These are phyloP conservation scores for Nasturtium officinale DNA, from an alignment of 345 rosid genomes.

Conservation along the genomic window DNA sequence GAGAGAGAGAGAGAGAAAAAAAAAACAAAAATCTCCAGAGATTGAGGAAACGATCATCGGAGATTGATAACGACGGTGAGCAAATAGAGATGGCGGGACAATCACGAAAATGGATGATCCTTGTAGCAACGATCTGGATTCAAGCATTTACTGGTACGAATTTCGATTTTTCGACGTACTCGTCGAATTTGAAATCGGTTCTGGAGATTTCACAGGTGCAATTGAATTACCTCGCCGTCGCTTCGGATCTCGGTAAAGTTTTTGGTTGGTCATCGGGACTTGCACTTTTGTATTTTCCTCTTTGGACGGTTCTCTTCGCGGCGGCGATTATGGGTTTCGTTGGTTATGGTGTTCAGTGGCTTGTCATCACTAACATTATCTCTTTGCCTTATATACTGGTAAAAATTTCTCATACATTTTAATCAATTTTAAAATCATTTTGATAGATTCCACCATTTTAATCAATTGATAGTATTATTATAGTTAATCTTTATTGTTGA, in stretches of 20 bases:
- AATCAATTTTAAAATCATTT: not conserved
- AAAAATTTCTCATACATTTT: conserved; percentile 6
- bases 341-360: conserved; percentile 89
- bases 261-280: conserved; percentile 97
- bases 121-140: conserved; percentile 94
- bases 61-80: not conserved
- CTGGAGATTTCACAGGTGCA: conserved; percentile 89
- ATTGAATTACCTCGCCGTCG: conserved; percentile 83
- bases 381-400: conserved; percentile 83
- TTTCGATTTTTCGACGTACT: conserved; percentile 93
- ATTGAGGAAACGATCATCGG: conserved; percentile 17
- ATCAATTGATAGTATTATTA: not conserved
- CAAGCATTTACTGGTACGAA: conserved; percentile 97
- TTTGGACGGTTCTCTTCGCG: conserved; percentile 73
- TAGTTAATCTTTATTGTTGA: not conserved
- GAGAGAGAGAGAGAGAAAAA: too few species aligned
- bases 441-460: too few species aligned
- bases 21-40: conserved; percentile 1
- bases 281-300: conserved; percentile 73
- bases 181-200: conserved; percentile 71
- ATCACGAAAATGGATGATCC: conserved; percentile 91
- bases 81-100: conserved; percentile 64
- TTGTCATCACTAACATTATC: conserved; percentile 61
- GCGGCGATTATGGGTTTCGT: conserved; percentile 85
- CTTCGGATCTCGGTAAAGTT: conserved; percentile 90